Evolutionary conservation across 2,329 filamentous ascomycete species (phyloP).

Genomic region (Fusarium coicis): DNA sequence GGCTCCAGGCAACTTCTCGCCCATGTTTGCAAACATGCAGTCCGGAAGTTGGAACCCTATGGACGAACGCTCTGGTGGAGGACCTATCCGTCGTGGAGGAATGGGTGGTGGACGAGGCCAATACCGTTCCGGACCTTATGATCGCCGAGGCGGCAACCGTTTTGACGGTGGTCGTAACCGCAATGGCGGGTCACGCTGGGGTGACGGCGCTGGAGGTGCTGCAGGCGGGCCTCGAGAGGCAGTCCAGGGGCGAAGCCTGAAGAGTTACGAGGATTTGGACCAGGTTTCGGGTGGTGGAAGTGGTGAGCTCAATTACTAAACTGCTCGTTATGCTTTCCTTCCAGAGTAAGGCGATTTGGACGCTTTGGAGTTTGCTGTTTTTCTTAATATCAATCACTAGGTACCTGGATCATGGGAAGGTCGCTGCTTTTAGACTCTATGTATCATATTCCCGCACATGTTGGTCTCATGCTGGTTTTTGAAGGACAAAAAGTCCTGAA

Average conservation of each 20-base stretch:
- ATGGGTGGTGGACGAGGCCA: constrained; percentile 62
- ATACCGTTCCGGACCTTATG: constrained; percentile 77
- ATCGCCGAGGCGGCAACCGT: constrained; percentile 70
- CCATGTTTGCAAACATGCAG: constrained; percentile 65
- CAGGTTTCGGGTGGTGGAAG: constrained; percentile 79
- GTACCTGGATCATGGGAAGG: constrained; percentile 15
- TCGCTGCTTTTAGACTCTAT: constrained; percentile 20
- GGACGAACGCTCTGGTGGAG: constrained; percentile 72
- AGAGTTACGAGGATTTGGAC: constrained; percentile 98
- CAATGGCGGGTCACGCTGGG: constrained; percentile 69
- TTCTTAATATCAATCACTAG: constrained; percentile 24
- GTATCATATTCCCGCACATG: constrained; percentile 38
- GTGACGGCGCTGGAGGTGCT: constrained; percentile 79
- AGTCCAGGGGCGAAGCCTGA: constrained; percentile 89
- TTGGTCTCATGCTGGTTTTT: constrained; percentile 5
- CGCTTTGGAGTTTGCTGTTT: constrained; percentile 32
- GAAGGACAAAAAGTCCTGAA: constrained; percentile 1
- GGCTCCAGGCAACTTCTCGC: constrained; percentile 59
- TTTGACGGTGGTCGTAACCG: constrained; percentile 62
- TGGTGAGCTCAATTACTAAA: constrained; percentile 90
- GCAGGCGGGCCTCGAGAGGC: constrained; percentile 89
- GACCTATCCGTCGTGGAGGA: constrained; percentile 76
- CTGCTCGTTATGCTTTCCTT: neutral
- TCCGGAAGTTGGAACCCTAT: constrained; percentile 62
- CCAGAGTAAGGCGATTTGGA: constrained; percentile 2